Base-by-base conservation (phyloP, 306 rosid species). In the Casuarina equisetifolia region DNA sequence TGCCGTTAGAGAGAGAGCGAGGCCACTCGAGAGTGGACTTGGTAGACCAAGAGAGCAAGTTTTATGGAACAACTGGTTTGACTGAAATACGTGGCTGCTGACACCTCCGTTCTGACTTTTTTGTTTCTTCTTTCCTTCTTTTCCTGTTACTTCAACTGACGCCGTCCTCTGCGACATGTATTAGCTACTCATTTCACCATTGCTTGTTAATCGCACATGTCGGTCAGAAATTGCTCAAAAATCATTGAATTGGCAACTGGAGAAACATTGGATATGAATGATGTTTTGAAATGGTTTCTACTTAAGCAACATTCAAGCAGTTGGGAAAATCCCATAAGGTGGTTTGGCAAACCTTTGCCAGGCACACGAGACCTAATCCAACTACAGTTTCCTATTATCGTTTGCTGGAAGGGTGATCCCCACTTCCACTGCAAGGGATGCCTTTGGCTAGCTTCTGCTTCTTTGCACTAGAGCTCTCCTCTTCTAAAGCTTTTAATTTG, bases 401-500 rank as follows among this genome's bases (percentile, higher is more conserved):
- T 62, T 69, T 54, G 73, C 66, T 63, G 16, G 51, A 53, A 17
- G 68, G 70, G 67, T 6, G 62, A 48, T 49, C 77, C 4, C 48
- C 1, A 40, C 11, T 62, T 15, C 38, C 67, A 63, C 40, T 71
- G 82, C 89, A 82, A 82, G 85, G 88, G 3, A 58, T 13, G 58
- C 74, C 58, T 7, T 88, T 85, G 66, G 50, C 87, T 70, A 73
- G 93, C 92, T 91, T 90, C 88, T 82, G 97, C 82, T 87, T 92
- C 91, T 95, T 92, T 74, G 82, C 72, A 48, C 79, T 73, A 42
- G 86, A 80, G 76, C 89, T 85, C 70, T 92, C 99, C 78, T 86
- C 99, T 74, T 92, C 97, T 68, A 92, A 73, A 57, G 93, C 84
- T 79, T 89, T 92, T 85, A 95, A 76, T 48, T 95, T 95, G 84